phyloP scores from a whole-genome alignment of 2,329 filamentous ascomycete species.

The Cyphellophora europaea region DNA sequence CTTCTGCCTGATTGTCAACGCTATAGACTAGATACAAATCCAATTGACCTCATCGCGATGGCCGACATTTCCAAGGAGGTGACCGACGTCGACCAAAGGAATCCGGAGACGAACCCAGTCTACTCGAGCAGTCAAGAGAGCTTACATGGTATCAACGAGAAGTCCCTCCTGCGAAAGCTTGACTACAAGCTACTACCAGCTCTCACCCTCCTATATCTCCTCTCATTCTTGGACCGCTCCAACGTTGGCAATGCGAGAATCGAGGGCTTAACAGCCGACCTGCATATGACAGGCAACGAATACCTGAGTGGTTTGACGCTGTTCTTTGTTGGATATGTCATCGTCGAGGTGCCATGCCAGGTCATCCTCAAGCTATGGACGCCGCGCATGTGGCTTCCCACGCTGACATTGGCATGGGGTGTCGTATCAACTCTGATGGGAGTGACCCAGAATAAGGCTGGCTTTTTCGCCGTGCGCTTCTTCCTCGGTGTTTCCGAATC shows the following conservation, averaged over 20 bases:
- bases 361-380: conserved; percentile 12
- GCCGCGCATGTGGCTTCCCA: conserved; percentile 11
- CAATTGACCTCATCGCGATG: too few relatives aligned
- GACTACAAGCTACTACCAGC: conserved; percentile 34
- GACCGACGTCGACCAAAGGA: too few relatives aligned
- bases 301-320: conserved; percentile 11
- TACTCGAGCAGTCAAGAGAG: not conserved
- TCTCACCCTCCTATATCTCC: conserved; percentile 33
- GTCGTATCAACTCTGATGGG: conserved; percentile 43
- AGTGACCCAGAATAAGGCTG: conserved; percentile 25
- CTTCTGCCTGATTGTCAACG: too few relatives aligned
- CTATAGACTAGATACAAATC: too few relatives aligned
- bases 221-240: conserved; percentile 34
- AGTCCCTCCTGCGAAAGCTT: conserved; percentile 32
- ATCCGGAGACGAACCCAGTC: too few relatives aligned
- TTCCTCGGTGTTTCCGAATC: conserved; percentile 31
- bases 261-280: conserved; percentile 27
- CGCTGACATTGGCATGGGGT: conserved; percentile 31
- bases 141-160: conserved; percentile 25
- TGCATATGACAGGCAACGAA: conserved; percentile 22
- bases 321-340: conserved; percentile 16
- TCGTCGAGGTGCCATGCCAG: conserved; percentile 31
- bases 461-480: conserved; percentile 22
- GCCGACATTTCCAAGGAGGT: too few relatives aligned
- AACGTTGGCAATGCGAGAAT: conserved; percentile 33